Base-by-base conservation (phyloP, 1,284 basidiomycete genomes). In the Heterobasidion parviporum region DNA sequence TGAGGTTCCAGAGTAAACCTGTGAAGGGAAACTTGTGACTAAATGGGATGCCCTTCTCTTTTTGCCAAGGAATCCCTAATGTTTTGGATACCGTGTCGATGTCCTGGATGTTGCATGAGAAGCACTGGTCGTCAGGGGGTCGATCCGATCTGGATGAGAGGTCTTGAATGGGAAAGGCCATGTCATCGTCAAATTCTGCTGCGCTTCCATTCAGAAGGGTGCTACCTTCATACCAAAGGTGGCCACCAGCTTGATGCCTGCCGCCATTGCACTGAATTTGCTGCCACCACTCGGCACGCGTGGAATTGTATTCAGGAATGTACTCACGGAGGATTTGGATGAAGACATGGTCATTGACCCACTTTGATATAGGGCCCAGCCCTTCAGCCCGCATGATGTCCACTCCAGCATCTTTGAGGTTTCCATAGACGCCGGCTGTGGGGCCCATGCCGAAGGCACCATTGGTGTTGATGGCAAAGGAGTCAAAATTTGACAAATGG, bases 311-410 rank as follows among this genome's bases (percentile, higher is more conserved):
- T 2, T 56, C 20, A 0, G 51, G 2, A 0, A 70, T 53, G 50
- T 60, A 46, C 2, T 58, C 16, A 1, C 50, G 34, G 1, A 16
- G 58, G 2, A 75, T 62, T 0, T 66, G 56, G 4, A 74, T 51
- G 59, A 75, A 75, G 1, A 72, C 2, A 38, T 74, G 70, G 50
- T 76, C 68, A 55, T 77, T 73, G 0, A 76, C 70, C 74, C 74
- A 76, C 54, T 71, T 67, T 0, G 62, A 52, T 0, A 76, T 44
- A 0, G 71, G 74, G 0, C 69, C 67, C 16, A 76, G 63, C 0
- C 73, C 71, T 0, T 36, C 3, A 0, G 20, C 8, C 0, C 62
- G 38, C 34, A 73, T 57, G 2, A 77, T 64, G 34, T 73, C 68
- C 0, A 60, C 15, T 0, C 64, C 64, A 0, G 69, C 68, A 59